Conservation (phyloP, 176 grass and related monocot genomes). For the Aegilops sharonensis region DNA sequence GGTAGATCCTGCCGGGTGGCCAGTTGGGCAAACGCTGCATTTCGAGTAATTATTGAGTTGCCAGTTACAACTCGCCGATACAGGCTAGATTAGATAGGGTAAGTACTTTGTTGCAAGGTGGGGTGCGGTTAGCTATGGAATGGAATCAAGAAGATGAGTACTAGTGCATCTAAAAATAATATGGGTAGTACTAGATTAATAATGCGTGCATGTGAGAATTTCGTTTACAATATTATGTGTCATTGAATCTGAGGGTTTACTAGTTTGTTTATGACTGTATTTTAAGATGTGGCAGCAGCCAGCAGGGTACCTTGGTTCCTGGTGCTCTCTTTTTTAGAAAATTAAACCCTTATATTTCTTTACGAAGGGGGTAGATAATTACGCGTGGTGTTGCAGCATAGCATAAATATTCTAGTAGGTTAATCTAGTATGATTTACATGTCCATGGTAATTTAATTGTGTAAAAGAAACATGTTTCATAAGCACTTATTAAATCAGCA, state of each 20-base stretch:
- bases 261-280: background rate
- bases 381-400: no score
- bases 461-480: no score
- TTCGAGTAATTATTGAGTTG: background rate
- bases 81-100: background rate
- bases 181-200: background rate
- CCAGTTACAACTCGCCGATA: background rate
- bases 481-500: no score
- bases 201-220: slow-evolving; percentile 6
- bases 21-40: background rate
- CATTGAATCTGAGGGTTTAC: background rate
- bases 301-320: background rate
- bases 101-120: background rate
- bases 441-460: no score
- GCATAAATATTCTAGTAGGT: no score
- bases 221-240: background rate
- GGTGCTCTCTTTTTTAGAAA: no score
- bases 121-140: background rate
- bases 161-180: background rate
- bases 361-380: no score
- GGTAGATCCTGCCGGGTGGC: slow-evolving; percentile 11
- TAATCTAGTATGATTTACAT: no score
- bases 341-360: no score
- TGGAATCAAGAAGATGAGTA: background rate
- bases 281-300: background rate